phyloP scores from a whole-genome alignment of 1,284 basidiomycete genomes.

The Irpex rosettiformis region DNA sequence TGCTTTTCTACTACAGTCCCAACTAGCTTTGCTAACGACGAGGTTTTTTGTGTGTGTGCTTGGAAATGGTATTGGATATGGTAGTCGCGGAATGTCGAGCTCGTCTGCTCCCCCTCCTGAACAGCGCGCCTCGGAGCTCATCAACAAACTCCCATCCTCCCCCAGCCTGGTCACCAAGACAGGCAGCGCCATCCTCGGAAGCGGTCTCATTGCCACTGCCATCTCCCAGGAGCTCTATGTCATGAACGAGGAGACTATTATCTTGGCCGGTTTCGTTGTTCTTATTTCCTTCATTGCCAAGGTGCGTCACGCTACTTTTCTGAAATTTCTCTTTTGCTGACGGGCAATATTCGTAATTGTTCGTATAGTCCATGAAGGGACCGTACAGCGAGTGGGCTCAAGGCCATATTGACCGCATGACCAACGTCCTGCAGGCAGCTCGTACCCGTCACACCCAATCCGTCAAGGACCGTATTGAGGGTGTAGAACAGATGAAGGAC shows the following conservation, averaged over 20 bases:
- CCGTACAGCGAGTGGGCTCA: slow-evolving; percentile 96
- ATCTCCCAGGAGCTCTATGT: slow-evolving; percentile 99
- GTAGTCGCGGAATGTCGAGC: slow-evolving; percentile 64
- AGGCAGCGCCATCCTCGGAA: slow-evolving; percentile 87
- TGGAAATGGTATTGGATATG: slow-evolving; percentile 1
- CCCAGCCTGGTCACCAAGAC: slow-evolving; percentile 92
- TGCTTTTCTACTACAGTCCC: slow-evolving; percentile 18
- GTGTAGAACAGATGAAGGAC: slow-evolving; percentile 92
- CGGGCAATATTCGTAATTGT: not conserved
- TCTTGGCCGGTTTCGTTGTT: slow-evolving; percentile 82
- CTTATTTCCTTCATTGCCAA: slow-evolving; percentile 86
- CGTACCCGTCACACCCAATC: slow-evolving; percentile 91
- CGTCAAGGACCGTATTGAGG: slow-evolving; percentile 89
- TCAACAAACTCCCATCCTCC: slow-evolving; percentile 90
- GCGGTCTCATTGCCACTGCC: slow-evolving; percentile 87
- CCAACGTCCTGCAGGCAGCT: slow-evolving; percentile 78
- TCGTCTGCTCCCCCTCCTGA: slow-evolving; percentile 72
- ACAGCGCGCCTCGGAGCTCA: slow-evolving; percentile 87
- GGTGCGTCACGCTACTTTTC: slow-evolving; percentile 46
- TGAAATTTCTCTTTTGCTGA: not conserved
- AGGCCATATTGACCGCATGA: slow-evolving; percentile 82
- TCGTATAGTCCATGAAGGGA: slow-evolving; percentile 44
- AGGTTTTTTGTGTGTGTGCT: not conserved
- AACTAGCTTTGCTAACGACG: slow-evolving; percentile 2
- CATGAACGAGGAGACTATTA: slow-evolving; percentile 91